Evolutionary conservation across 2,329 filamentous ascomycete genomes (phyloP), one percentile per base, ranked within the genome.

Genomic region (Dothistroma pini): DNA sequence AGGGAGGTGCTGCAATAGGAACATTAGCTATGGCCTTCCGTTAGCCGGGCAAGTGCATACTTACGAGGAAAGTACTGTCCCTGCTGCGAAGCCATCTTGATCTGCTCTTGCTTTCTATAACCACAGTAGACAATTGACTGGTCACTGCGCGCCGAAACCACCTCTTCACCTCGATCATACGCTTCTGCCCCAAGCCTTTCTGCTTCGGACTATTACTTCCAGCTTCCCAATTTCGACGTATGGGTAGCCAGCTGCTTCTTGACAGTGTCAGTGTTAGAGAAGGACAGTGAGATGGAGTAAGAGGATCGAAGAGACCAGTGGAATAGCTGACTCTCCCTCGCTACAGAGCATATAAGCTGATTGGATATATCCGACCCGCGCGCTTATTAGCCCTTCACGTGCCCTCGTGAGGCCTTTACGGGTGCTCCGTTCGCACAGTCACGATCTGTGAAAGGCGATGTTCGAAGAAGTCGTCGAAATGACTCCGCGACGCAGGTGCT

Each of bases 1-100:
- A n/a, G 8, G 58, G 58, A 56, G 58, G 58, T 49, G 58, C 58
- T 60, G 21, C 38, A 53, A 44, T 22, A 8, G 41, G n/a, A 7
- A 3, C 4, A 8, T 57, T 51, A 57, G 55, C 34, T 5, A 9
- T 32, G 22, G 19, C n/a, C n/a, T n/a, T 31, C 11, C 25, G 14
- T 53, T 16, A 32, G 2, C 8, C 3, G 7, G 34, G 19, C 16
- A 47, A 21, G 56, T 22, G 9, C 22, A 31, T 25, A 60, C 71
- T 65, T 63, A 73, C 71, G 71, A 62, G 70, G 68, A 54, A 66
- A 73, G 63, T 72, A 73, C 55, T 72, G 71, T 29, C 62, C 61
- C 53, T 68, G 66, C n/a, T 63, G 62, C 3, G 61, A 55, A 29
- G 66, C 63, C 66, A 70, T 70, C 16, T 12, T 62, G 60, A 22